These are phyloP conservation scores for Penicillium cosmopolitanum DNA, from an alignment of 495 filamentous ascomycete genomes.

Conservation along the genomic window DNA sequence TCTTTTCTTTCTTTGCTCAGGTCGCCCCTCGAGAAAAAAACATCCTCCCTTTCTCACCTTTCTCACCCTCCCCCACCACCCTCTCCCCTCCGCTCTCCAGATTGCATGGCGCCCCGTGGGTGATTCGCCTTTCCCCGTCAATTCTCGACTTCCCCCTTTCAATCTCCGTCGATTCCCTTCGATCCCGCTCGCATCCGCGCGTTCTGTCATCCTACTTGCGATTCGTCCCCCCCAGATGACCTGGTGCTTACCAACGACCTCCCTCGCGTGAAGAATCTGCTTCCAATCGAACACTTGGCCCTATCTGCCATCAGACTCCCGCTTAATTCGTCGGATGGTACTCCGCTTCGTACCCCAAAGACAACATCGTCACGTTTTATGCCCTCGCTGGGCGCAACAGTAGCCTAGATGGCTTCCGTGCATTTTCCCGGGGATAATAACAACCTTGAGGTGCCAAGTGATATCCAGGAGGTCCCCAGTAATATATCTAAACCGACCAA, in stretches of 20 bases:
- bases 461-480: conserved; percentile 43
- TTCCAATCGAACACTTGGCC: background rate
- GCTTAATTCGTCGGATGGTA: conserved; percentile 38
- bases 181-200: conserved; percentile 16
- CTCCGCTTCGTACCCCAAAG: conserved; percentile 18
- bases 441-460: conserved; percentile 24
- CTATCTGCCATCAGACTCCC: conserved; percentile 31
- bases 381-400: conserved; percentile 32
- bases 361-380: conserved; percentile 32
- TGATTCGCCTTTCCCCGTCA: conserved; percentile 16
- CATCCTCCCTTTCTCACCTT: conserved; percentile 14
- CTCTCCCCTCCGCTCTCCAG: conserved; percentile 14
- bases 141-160: conserved; percentile 9
- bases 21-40: conserved; percentile 17
- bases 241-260: conserved; percentile 2
- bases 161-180: conserved; percentile 9
- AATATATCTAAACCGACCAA: conserved; percentile 63
- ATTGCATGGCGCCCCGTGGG: conserved; percentile 32
- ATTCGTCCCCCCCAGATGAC: conserved; percentile 14
- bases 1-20: conserved; percentile 19
- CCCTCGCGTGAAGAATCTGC: conserved; percentile 5
- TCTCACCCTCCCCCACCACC: conserved; percentile 10
- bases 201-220: background rate
- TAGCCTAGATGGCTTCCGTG: conserved; percentile 45
- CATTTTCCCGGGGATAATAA: conserved; percentile 33